Conservation (phyloP, 2,329 filamentous ascomycete species). For the Fusarium sp. region DNA sequence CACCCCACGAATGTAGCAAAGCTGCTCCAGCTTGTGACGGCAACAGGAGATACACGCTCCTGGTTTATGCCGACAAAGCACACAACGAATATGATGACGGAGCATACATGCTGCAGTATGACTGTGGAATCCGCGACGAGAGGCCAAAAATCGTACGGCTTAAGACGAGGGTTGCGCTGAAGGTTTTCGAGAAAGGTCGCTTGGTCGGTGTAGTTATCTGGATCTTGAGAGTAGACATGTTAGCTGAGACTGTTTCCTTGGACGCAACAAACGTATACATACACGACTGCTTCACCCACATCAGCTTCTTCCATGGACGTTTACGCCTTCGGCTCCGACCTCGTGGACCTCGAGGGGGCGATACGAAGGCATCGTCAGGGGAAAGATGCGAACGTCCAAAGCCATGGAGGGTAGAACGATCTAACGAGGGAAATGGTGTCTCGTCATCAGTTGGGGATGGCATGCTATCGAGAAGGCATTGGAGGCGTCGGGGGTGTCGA, state of each 20-base stretch:
- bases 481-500: slow-evolving; percentile 19
- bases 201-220: slow-evolving; percentile 99
- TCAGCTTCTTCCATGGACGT: slow-evolving; percentile 90
- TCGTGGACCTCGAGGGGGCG: slow-evolving; percentile 68
- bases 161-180: slow-evolving; percentile 90
- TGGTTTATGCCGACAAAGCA: slow-evolving; percentile 93
- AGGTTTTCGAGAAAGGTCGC: slow-evolving; percentile 96
- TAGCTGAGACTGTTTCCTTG: slow-evolving; percentile 11
- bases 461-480: slow-evolving; percentile 48
- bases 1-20: slow-evolving; percentile 87
- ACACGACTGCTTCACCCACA: slow-evolving; percentile 99
- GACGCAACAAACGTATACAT: slow-evolving; percentile 50
- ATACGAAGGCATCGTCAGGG: slow-evolving; percentile 85
- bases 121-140: slow-evolving; percentile 94
- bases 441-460: slow-evolving; percentile 56
- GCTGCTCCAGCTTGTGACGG: slow-evolving; percentile 87
- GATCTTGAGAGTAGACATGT: slow-evolving; percentile 66
- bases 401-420: slow-evolving; percentile 48
- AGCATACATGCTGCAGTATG: slow-evolving; percentile 96
- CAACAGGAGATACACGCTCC: slow-evolving; percentile 87
- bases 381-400: slow-evolving; percentile 77
- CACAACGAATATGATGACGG: slow-evolving; percentile 92
- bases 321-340: slow-evolving; percentile 77
- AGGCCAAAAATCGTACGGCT: slow-evolving; percentile 98
- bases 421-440: slow-evolving; percentile 52